Evolutionary conservation across 148 eudicot species (phyloP).

Genomic region (Rhododendron molle): DNA sequence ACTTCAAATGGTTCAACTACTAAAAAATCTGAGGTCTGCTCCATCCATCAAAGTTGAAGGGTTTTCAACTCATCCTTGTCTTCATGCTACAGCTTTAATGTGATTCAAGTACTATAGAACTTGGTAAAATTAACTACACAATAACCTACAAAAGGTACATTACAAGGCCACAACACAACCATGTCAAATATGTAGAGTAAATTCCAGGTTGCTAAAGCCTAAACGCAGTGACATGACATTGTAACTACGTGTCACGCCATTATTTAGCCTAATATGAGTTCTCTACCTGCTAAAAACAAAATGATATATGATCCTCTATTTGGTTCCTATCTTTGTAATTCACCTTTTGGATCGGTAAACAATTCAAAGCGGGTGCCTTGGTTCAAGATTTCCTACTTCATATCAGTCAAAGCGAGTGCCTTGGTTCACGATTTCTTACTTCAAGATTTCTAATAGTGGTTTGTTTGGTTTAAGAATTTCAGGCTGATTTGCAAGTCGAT

Average conservation of each 20-base stretch:
- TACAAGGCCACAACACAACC: background rate
- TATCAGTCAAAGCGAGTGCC: background rate
- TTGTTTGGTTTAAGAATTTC: background rate
- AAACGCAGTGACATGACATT: no score
- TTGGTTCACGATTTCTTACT: no score
- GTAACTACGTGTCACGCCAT: background rate
- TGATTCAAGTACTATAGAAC: background rate
- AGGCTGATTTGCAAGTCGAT: background rate
- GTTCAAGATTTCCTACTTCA: background rate
- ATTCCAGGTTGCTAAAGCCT: no score
- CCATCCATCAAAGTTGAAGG: background rate
- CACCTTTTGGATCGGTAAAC: background rate
- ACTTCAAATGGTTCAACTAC: background rate
- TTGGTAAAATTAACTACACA: background rate
- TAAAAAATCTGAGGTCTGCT: background rate
- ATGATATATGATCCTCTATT: background rate
- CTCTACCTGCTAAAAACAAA: background rate
- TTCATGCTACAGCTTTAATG: background rate
- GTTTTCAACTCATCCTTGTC: background rate
- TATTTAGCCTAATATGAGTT: background rate
- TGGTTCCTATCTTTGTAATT: constrained; percentile 1
- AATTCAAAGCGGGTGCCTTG: background rate
- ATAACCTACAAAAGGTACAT: background rate
- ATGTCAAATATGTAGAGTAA: no score
- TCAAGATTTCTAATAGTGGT: background rate